Percentiles rank a stretch among this genome's conserved stretches.
Evolutionary conservation across 2,329 filamentous ascomycete genomes (phyloP).

Genomic region (Colletotrichum truncatum): DNA sequence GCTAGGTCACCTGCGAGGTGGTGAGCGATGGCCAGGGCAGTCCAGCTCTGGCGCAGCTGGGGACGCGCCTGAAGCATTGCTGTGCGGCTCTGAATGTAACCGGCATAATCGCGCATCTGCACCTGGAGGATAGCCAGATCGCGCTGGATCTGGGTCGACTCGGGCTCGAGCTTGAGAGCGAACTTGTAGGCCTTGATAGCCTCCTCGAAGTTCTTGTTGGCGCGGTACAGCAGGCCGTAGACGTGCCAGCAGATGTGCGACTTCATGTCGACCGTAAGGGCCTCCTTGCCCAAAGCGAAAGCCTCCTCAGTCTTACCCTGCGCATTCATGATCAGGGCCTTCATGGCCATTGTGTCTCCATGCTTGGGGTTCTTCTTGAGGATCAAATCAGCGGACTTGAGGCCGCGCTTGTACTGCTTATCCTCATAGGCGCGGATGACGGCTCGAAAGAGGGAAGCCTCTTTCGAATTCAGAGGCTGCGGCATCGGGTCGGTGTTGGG

Average conservation of each 20-base stretch:
- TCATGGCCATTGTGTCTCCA: constrained; percentile 99
- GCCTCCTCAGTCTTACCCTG: constrained; percentile 94
- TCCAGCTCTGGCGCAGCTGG: constrained; percentile 91
- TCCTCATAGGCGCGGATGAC: constrained; percentile 97
- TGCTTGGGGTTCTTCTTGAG: constrained; percentile 94
- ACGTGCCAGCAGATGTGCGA: constrained; percentile 99
- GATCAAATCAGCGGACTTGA: constrained; percentile 97
- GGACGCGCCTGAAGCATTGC: constrained; percentile 89
- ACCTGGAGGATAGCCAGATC: constrained; percentile 93
- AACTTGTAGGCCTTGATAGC: constrained; percentile 99
- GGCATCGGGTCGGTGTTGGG: constrained; percentile 62
- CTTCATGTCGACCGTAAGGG: constrained; percentile 96
- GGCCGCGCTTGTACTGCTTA: constrained; percentile 94
- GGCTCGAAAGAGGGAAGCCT: constrained; percentile 92
- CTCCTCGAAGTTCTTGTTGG: constrained; percentile 97
- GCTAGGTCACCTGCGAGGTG: constrained; percentile 87
- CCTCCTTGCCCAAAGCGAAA: constrained; percentile 90
- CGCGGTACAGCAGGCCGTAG: constrained; percentile 92
- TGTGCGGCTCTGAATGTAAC: constrained; percentile 89
- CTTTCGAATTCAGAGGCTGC: constrained; percentile 83
- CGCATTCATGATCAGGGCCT: constrained; percentile 93
- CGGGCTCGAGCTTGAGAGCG: constrained; percentile 91
- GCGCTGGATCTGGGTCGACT: constrained; percentile 91
- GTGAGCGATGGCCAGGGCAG: constrained; percentile 91
- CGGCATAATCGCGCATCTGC: constrained; percentile 95